Evolutionary conservation across 75 land plant genomes (phyloP), one percentile per base, ranked within the genome.

Genomic region (Cunninghamia lanceolata): DNA sequence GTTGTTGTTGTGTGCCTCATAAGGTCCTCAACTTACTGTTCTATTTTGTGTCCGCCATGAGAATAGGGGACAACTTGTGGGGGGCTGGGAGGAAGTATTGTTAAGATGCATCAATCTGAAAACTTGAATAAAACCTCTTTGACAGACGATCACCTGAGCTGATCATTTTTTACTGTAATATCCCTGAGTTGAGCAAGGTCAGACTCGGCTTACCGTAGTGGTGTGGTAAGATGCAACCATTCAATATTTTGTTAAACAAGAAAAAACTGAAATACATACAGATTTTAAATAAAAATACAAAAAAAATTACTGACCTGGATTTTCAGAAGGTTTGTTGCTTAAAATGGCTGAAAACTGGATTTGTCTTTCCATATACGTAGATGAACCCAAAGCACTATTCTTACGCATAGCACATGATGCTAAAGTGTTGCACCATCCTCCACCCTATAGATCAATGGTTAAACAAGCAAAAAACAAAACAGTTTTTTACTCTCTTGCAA

Each of bases 341-440:
- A 96, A 91, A 88, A 93, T 95, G 70, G 96, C 98, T 87, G 85
- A 88, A 89, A 96, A 96, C 7, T 8, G 16, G 74, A 89, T 89
- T 70, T 90, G 89, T 34, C 73, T 87, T 21, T 92, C 91, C 98
- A 97, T 97, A 76, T 85, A 85, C 25, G 77, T 75, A 16, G 99
- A 97, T 47, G 99, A 97, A 30, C 99, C 99, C 84, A 94, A 84
- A 32, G 77, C 42, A 6, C 94, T 89, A 25, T 30, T 75, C 80
- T 92, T 87, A 11, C 99, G 94, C 16, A 14, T 5, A 34, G 84
- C 80, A 84, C 99, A 97, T 50, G 92, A 87, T 78, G 32, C 89
- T 45, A 90, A 17, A 15, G 86, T 85, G 36, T 89, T 85, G 86
- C 99, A 97, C 99, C 99, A 97, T 39, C 93, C 96, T 90, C 99